Conservation (phyloP, 352 stramenopile species). For the Peronospora farinosa region DNA sequence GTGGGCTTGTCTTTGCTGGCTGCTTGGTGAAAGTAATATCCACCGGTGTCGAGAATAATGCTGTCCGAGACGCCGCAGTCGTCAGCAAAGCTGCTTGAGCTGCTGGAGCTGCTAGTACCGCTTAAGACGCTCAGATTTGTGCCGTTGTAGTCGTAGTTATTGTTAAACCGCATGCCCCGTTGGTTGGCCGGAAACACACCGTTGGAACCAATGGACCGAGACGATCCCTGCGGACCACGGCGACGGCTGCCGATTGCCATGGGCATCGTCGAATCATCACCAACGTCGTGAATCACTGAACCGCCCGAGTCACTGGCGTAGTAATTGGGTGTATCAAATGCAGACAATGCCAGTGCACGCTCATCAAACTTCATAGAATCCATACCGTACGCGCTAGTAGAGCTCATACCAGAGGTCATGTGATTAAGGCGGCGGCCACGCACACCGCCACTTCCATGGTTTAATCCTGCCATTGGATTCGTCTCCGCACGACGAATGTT, state of each 20-base stretch:
- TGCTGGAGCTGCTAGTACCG: slow-evolving; percentile 41
- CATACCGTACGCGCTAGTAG: slow-evolving; percentile 25
- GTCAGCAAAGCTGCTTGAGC: slow-evolving; percentile 45
- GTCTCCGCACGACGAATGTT: slow-evolving; percentile 44
- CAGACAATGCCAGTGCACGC: slow-evolving; percentile 22
- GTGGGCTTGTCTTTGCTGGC: slow-evolving; percentile 19
- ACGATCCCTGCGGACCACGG: slow-evolving; percentile 17
- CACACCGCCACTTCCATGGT: slow-evolving; percentile 9
- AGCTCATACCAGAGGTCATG: slow-evolving; percentile 25
- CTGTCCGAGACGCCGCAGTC: slow-evolving; percentile 49
- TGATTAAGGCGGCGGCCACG: slow-evolving; percentile 23
- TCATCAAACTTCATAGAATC: slow-evolving; percentile 49
- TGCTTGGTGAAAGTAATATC: slow-evolving; percentile 66
- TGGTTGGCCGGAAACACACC: slow-evolving; percentile 23
- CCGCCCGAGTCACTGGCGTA: slow-evolving; percentile 27
- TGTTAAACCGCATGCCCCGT: slow-evolving; percentile 24
- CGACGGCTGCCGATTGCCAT: slow-evolving; percentile 22
- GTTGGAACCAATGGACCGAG: slow-evolving; percentile 27
- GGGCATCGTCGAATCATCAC: slow-evolving; percentile 17
- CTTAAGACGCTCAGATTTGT: slow-evolving; percentile 35
- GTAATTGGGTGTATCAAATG: slow-evolving; percentile 30
- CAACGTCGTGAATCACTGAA: slow-evolving; percentile 28
- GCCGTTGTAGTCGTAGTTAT: slow-evolving; percentile 32
- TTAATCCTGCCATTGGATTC: slow-evolving; percentile 22
- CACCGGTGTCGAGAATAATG: slow-evolving; percentile 55